phyloP scores from a whole-genome alignment of 1,284 basidiomycete genomes.

The Peniophora sp. region DNA sequence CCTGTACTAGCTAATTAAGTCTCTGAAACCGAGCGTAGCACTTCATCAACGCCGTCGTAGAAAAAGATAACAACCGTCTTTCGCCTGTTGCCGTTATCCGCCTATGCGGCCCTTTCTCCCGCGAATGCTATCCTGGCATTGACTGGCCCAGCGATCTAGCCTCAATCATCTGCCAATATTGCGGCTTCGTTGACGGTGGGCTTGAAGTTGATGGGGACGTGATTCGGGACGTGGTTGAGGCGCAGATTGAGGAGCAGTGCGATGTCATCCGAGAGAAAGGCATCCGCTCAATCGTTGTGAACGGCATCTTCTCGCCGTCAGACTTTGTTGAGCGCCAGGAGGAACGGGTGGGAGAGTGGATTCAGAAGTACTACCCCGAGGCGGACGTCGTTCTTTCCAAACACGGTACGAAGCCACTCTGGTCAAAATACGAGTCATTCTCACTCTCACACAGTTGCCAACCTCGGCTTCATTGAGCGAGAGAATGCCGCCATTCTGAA shows the following conservation, averaged over 20 bases:
- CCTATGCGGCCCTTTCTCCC: slow-evolving; percentile 37
- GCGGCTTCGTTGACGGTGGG: slow-evolving; percentile 38
- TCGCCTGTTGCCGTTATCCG: slow-evolving; percentile 47
- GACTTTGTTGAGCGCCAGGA: slow-evolving; percentile 34
- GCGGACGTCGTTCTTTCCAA: slow-evolving; percentile 34
- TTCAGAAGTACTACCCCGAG: slow-evolving; percentile 26
- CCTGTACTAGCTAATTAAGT: neutral
- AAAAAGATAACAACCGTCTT: slow-evolving; percentile 36
- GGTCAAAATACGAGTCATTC: slow-evolving; percentile 14
- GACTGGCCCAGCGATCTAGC: slow-evolving; percentile 37
- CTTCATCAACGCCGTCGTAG: slow-evolving; percentile 49
- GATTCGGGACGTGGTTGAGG: slow-evolving; percentile 30
- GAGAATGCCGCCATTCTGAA: slow-evolving; percentile 61
- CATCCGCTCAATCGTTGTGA: slow-evolving; percentile 30
- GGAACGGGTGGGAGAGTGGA: slow-evolving; percentile 34
- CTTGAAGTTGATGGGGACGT: slow-evolving; percentile 44
- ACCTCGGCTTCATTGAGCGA: slow-evolving; percentile 49
- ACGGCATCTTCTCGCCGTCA: slow-evolving; percentile 43
- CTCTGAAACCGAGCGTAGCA: neutral
- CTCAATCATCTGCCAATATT: slow-evolving; percentile 32
- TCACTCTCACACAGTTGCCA: slow-evolving; percentile 32
- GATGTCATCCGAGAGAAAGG: slow-evolving; percentile 30
- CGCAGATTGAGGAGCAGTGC: slow-evolving; percentile 35
- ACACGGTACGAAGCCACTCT: slow-evolving; percentile 31
- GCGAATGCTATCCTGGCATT: slow-evolving; percentile 32